Evolutionary conservation across 768 basidiomycete genomes (phyloP).

Genomic region (Auriscalpium vulgare): DNA sequence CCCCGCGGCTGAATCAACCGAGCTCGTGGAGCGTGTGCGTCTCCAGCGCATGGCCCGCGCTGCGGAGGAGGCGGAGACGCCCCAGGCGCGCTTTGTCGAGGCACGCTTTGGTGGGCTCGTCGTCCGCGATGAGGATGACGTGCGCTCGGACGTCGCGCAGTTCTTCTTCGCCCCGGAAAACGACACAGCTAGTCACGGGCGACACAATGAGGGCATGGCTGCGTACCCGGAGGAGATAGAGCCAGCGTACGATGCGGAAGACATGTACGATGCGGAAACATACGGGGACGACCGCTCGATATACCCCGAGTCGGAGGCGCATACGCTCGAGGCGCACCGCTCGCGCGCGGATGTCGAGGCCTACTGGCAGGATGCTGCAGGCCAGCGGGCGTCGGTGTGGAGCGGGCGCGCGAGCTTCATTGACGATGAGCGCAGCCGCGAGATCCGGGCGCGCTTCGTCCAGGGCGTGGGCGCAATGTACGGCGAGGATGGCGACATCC

Average conservation of each 20-base stretch:
- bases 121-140: conserved; percentile 8
- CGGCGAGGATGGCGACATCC: neutral
- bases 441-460: conserved; percentile 6
- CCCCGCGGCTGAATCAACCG: conserved; percentile 15
- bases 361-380: neutral
- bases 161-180: conserved; percentile 3
- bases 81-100: neutral
- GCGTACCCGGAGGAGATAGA: neutral
- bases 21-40: conserved; percentile 12
- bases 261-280: neutral
- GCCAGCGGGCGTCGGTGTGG: neutral
- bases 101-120: neutral
- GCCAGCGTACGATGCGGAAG: neutral
- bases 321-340: neutral
- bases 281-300: conserved; percentile 10
- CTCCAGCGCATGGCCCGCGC: neutral
- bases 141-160: conserved; percentile 11
- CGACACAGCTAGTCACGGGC: neutral
- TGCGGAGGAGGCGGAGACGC: neutral
- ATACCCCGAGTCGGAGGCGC: conserved; percentile 1
- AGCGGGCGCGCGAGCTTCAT: conserved; percentile 5
- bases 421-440: conserved; percentile 4
- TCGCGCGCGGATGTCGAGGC: conserved; percentile 1
- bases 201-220: neutral
- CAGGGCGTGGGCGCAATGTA: conserved; percentile 5